A percentile compares a stretch with the other conserved stretches of the same genome.
These are phyloP conservation scores for Penicillium expansum DNA, from an alignment of 2,329 filamentous ascomycete genomes.

Conservation along the genomic window DNA sequence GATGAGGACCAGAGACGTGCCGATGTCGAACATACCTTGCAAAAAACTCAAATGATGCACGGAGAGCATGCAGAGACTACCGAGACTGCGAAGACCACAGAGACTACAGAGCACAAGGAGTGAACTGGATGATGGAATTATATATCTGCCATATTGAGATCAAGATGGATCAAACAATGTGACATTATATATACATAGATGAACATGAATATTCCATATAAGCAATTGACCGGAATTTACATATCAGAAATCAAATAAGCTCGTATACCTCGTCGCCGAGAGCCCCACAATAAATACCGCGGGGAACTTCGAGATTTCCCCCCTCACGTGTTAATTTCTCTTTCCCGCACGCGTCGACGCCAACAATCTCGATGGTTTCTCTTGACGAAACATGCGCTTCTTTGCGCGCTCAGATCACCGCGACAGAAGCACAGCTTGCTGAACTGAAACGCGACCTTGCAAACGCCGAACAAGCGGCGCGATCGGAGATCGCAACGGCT, in stretches of 20 bases:
- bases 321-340: background rate
- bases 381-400: slow-evolving; percentile 32
- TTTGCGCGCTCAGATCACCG: slow-evolving; percentile 37
- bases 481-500: slow-evolving; percentile 10
- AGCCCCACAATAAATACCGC: slow-evolving; percentile 15
- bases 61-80: slow-evolving; percentile 18
- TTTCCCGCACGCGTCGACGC: background rate
- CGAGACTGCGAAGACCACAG: no score
- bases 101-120: no score
- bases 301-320: slow-evolving; percentile 12
- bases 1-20: no score
- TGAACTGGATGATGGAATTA: background rate
- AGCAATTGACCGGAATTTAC: no score
- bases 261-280: background rate
- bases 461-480: slow-evolving; percentile 28
- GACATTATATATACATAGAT: background rate
- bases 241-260: background rate
- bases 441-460: slow-evolving; percentile 38
- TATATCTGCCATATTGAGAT: background rate
- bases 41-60: slow-evolving; percentile 26
- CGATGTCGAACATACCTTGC: slow-evolving; percentile 27
- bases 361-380: slow-evolving; percentile 9
- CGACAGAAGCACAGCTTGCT: slow-evolving; percentile 37
- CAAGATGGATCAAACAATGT: background rate
- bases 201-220: background rate